Base-by-base conservation (phyloP, 2,329 filamentous ascomycete species). In the Emmonsiellopsis sp. region DNA sequence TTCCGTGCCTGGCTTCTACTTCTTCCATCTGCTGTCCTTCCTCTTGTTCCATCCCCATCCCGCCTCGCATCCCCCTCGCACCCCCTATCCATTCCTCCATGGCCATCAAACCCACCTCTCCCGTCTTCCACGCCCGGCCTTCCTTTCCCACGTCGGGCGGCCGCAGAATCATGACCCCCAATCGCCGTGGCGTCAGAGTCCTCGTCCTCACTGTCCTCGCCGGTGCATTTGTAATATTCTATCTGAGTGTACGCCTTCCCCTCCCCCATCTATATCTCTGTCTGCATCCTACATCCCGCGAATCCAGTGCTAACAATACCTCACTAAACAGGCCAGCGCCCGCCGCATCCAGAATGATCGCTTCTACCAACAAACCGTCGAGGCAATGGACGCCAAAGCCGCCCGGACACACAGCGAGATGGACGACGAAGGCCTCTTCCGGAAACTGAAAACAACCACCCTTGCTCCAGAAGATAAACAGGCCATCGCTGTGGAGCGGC, bases 381-480 rank as follows among this genome's bases (percentile, higher is more conserved):
- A 72, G 34, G 76, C 79, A n/a, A 75, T 82, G 57, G 73, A 81
- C 56, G 74, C 74, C 16, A 70, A 70, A 54, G 73, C 73, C 38
- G 62, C 41, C 61, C 63, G n/a, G 34, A 67, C 69, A 54, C 67
- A 71, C 44, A 67, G 70, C 59, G 71, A 79, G 35, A 78, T 80
- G 57, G 77, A 77, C 15, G 82, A 83, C 54, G 83, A 83, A 59
- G 72, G 71, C 52, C 70, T 85, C 11, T 74, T 89, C 55, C 82
- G 81, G 66, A 82, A 84, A 48, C 84, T 88, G 9, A 85, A 85
- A 66, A 77, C 84, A 41, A 78, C 82, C 56, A 85, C 81, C 32
- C 87, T 86, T 71, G 82, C 84, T 56, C 76, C 78, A 45, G 85
- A 84, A 43, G 85, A 87, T 62, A 76, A 81, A 58, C 88, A 88